A percentile compares a stretch with the other conserved stretches of the same genome.
phyloP scores from a whole-genome alignment of 2,329 filamentous ascomycete species.

The Ophiosphaerella korrae region DNA sequence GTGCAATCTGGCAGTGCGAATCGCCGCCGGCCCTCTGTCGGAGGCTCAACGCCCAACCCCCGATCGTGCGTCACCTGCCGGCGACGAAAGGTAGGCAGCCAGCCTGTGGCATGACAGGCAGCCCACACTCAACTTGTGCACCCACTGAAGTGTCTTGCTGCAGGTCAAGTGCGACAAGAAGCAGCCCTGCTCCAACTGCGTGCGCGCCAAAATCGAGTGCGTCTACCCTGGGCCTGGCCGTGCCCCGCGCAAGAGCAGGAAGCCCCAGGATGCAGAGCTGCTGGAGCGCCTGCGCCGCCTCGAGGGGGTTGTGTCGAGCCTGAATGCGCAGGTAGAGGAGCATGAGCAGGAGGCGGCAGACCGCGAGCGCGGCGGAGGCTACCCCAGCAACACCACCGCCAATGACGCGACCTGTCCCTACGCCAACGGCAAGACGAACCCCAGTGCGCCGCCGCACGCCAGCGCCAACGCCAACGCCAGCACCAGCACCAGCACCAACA shows the following conservation, averaged over 20 bases:
- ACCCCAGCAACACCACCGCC: conserved; percentile 5
- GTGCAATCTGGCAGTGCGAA: conserved; percentile 24
- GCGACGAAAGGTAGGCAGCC: conserved; percentile 53
- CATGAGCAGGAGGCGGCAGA: conserved; percentile 42
- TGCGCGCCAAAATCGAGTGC: conserved; percentile 71
- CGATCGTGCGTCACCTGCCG: conserved; percentile 46
- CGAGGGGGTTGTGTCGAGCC: conserved; percentile 72
- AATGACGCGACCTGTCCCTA: conserved; percentile 12
- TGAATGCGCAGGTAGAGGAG: conserved; percentile 53
- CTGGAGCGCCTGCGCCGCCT: conserved; percentile 73
- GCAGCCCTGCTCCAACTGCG: conserved; percentile 77
- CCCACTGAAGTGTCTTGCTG: not conserved
- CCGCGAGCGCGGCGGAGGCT: conserved; percentile 8
- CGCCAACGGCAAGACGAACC: not conserved
- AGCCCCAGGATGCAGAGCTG: conserved; percentile 72
- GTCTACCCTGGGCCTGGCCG: conserved; percentile 76
- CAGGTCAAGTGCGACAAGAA: conserved; percentile 76
- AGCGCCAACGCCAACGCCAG: conserved; percentile 12
- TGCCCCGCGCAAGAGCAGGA: conserved; percentile 70
- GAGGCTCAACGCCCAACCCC: conserved; percentile 28
- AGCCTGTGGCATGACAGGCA: not conserved
- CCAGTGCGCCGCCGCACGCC: not conserved
- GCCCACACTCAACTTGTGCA: not conserved
- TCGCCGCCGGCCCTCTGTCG: conserved; percentile 16
- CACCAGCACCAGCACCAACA: not conserved